Base-by-base conservation (phyloP, 495 filamentous ascomycete species). In the Penicillium paxilli region DNA sequence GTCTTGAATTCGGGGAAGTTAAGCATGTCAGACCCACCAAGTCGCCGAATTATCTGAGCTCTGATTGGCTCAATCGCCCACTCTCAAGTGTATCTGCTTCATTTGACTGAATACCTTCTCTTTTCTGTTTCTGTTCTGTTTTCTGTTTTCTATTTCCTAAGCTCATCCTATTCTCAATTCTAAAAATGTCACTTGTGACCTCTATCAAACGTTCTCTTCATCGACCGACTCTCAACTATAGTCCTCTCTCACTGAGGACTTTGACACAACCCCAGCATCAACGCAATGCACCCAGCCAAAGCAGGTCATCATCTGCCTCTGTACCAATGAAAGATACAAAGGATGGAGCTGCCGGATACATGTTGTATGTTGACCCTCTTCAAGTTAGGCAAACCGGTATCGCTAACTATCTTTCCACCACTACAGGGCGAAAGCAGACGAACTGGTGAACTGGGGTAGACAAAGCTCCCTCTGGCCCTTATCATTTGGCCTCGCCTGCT, bases 401-500 rank as follows among this genome's bases (percentile, higher is more conserved):
- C 47, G 7, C 32, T 47, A 30, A 49, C 52, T 23, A 32, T n/a
- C 24, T 38, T 26, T 4, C 22, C 37, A 23, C n/a, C n/a, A 16
- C 4, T 11, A 17, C 59, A 93, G 89, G 46, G 91, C 91, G 19
- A 90, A 90, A 21, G 79, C 92, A 52, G 91, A 96, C 68, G 82
- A 88, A 68, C 75, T 95, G 51, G 74, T 89, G 66, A 93, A 93
- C 75, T 96, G 91, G 91, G 86, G 83, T n/a, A 87, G 91, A 28
- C 90, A 95, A 75, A 79, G 82, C 25, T 96, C 91, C 9, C 80
- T 96, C 26, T 96, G 92, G 91, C 92, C 92, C 62, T 88, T 96
- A 81, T 91, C 91, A 37, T 96, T 96, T 69, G 91, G 89, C 6
- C 87, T 96, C 21, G 91, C 91, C 54, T 96, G 91, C 80, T 96